These are phyloP conservation scores for Rhinocladiella similis DNA, from an alignment of 2,329 filamentous ascomycete genomes.

Conservation along the genomic window DNA sequence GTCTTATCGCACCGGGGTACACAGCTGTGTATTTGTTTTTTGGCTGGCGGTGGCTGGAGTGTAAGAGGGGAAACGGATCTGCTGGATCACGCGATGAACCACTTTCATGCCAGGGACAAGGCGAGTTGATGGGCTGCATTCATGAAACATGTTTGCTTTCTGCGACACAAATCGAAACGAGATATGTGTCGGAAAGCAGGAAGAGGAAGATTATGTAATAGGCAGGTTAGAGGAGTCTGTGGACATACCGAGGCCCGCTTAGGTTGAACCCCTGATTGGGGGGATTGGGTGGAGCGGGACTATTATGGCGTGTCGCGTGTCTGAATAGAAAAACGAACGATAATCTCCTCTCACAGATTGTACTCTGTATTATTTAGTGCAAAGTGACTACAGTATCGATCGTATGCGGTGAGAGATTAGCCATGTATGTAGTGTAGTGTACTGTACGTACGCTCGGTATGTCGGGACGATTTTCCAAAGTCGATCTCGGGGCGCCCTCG, in stretches of 20 bases:
- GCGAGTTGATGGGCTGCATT: not conserved
- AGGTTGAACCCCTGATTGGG: not conserved
- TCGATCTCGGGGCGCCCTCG: too few species aligned
- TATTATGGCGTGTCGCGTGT: constrained; percentile 1
- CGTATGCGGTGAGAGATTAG: too few species aligned
- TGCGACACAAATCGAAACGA: constrained; percentile 3
- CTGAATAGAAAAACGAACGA: constrained; percentile 10
- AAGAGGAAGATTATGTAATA: constrained; percentile 4
- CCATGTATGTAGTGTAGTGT: not conserved
- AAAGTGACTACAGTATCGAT: not conserved
- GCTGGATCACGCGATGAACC: constrained; percentile 12
- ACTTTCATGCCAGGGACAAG: not conserved
- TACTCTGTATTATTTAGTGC: not conserved
- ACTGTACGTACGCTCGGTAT: not conserved
- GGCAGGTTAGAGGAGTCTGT: not conserved
- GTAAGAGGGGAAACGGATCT: not conserved
- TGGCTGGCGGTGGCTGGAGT: constrained; percentile 1
- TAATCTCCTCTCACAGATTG: constrained; percentile 12
- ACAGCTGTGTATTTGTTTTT: not conserved
- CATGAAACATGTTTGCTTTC: constrained; percentile 3
- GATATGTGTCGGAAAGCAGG: not conserved
- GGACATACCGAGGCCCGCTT: not conserved
- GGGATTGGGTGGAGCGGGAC: not conserved
- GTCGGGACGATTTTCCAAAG: too few species aligned
- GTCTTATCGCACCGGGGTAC: not conserved